These are phyloP conservation scores for Platanus orientalis DNA, from an alignment of 164 flowering plant species.

Conservation along the genomic window DNA sequence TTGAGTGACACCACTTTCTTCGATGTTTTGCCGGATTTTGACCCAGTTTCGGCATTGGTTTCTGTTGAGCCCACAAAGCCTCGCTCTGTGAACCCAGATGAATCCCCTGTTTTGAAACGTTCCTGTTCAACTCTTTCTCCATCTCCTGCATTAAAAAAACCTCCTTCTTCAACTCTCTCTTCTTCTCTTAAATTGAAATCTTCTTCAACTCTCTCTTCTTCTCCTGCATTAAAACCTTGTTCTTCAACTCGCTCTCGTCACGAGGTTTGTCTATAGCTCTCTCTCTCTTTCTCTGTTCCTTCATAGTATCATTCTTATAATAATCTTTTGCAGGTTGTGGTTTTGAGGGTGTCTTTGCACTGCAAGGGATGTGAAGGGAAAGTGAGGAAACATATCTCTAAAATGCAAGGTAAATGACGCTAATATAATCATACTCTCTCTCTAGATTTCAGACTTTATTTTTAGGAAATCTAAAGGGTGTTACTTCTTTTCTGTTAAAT, in stretches of 20 bases:
- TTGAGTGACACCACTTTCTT: slow-evolving; percentile 35
- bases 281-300: background rate
- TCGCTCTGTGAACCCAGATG: slow-evolving; percentile 5
- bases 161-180: no score
- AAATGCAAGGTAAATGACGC: slow-evolving; percentile 67
- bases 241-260: background rate
- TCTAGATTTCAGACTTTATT: no score
- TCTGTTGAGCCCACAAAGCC: slow-evolving; percentile 17
- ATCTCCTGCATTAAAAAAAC: no score
- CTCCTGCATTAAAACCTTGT: background rate
- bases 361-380: slow-evolving; percentile 97
- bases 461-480: no score
- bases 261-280: background rate
- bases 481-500: no score
- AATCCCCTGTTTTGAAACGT: slow-evolving; percentile 29
- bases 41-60: slow-evolving; percentile 27
- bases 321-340: slow-evolving; percentile 63
- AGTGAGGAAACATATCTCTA: slow-evolving; percentile 84
- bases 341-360: slow-evolving; percentile 81
- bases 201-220: background rate
- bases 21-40: slow-evolving; percentile 34
- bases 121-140: slow-evolving; percentile 29
- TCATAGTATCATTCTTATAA: background rate
- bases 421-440: background rate
- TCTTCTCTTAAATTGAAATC: slow-evolving; percentile 20